Evolutionary conservation across 2,329 filamentous ascomycete species (phyloP).

Genomic region (Arthrobotrys conoides): DNA sequence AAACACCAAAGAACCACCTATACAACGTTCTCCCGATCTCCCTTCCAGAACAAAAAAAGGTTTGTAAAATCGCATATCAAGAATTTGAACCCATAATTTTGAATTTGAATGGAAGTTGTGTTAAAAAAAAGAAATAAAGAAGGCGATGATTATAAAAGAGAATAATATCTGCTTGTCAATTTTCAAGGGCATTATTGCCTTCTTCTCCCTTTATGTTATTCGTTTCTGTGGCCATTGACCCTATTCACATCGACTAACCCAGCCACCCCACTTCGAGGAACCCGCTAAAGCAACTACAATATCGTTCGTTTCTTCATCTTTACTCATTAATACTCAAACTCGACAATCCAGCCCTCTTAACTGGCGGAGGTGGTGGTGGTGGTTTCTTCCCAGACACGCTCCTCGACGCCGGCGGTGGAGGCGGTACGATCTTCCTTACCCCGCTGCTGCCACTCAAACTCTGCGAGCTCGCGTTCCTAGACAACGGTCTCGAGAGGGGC

Average conservation of each 20-base stretch:
- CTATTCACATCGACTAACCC: neutral
- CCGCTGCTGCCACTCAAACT: conserved; percentile 31
- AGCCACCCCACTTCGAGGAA: neutral
- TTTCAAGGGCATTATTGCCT: neutral
- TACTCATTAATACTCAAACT: conserved; percentile 49
- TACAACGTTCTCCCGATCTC: no score
- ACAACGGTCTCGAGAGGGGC: conserved; percentile 41
- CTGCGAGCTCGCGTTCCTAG: conserved; percentile 53
- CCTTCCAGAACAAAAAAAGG: no score
- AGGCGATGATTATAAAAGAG: conserved; percentile 29
- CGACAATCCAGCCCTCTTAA: conserved; percentile 60
- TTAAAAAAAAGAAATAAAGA: conserved; percentile 11
- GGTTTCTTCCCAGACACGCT: conserved; percentile 62
- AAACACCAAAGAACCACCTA: no score
- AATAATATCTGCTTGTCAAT: neutral
- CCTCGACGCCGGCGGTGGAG: conserved; percentile 61
- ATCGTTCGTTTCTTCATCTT: neutral
- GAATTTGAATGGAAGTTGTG: neutral
- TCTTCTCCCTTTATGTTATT: no score
- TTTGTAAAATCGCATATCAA: no score
- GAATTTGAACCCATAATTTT: no score
- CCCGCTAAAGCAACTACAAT: neutral
- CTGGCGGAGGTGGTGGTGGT: conserved; percentile 63
- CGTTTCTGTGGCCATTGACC: no score
- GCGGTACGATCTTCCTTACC: conserved; percentile 61